Evolutionary conservation across 495 filamentous ascomycete genomes (phyloP).

Genomic region (Tuber brumale): DNA sequence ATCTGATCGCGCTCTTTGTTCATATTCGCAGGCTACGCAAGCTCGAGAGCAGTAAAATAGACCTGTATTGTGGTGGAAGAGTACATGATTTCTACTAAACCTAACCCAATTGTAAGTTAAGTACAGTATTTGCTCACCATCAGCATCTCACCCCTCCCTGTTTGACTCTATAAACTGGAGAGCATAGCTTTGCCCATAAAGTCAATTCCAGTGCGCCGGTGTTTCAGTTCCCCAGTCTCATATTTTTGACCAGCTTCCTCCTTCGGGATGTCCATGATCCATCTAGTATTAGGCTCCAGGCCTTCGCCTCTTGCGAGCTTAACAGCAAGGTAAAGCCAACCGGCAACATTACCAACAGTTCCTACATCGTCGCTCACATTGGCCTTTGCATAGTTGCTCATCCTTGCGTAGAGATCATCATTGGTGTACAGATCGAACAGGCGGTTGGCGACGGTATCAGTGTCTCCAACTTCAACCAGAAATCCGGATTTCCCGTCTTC

Average conservation of each 20-base stretch:
- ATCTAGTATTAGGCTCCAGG: conserved; percentile 51
- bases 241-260: conserved; percentile 58
- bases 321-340: conserved; percentile 69
- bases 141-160: no score
- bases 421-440: conserved; percentile 65
- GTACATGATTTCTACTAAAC: no score
- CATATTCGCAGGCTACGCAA: no score
- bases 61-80: no score
- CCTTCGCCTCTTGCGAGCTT: conserved; percentile 52
- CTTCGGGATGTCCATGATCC: conserved; percentile 75
- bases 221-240: no score
- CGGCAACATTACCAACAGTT: conserved; percentile 71
- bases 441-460: conserved; percentile 62
- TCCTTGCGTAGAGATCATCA: conserved; percentile 55
- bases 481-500: conserved; percentile 67
- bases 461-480: conserved; percentile 67
- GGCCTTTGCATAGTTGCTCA: conserved; percentile 57
- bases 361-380: conserved; percentile 76
- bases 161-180: no score
- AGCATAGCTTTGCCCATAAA: no score
- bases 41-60: no score
- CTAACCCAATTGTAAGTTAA: no score
- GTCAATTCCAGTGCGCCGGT: no score
- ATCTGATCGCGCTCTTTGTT: no score
- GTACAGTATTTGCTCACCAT: no score